Percentiles rank a stretch among this genome's conserved stretches.
Evolutionary conservation across 495 filamentous ascomycete species (phyloP).

Genomic region (Rostrohypoxylon terebratum): DNA sequence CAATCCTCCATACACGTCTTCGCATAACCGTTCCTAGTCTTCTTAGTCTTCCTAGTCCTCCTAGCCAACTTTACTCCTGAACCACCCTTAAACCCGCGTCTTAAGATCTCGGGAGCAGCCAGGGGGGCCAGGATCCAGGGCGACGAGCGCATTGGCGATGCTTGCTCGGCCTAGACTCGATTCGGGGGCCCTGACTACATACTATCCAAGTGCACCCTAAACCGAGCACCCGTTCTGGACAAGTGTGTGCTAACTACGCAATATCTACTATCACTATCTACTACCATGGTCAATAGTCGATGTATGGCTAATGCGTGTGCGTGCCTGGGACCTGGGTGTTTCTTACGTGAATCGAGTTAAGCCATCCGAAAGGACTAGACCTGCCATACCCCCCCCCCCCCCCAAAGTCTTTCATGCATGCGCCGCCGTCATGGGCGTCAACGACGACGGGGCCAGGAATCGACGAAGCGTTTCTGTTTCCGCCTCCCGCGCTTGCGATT

Average conservation of each 20-base stretch:
- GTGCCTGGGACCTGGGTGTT: no score
- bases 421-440: conserved; percentile 9
- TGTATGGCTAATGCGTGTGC: neutral
- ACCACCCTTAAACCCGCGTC: conserved; percentile 2
- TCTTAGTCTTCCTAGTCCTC: no score
- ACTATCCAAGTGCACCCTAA: conserved; percentile 7
- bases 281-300: neutral
- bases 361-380: conserved; percentile 14
- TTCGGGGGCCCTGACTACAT: neutral
- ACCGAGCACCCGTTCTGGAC: neutral
- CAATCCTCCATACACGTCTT: neutral
- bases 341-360: neutral
- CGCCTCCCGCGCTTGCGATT: conserved; percentile 13
- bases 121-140: conserved; percentile 1
- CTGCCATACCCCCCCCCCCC: conserved; percentile 1
- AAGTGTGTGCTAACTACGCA: neutral
- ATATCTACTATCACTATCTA: neutral
- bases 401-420: conserved; percentile 34
- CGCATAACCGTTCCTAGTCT: neutral
- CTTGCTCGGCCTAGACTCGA: neutral
- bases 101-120: conserved; percentile 6
- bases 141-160: neutral
- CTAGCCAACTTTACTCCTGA: neutral
- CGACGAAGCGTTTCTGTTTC: neutral
- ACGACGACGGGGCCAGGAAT: neutral